Evolutionary conservation across 202 grass and related monocot genomes (phyloP), one percentile per base, ranked within the genome.

Genomic region (Carex arenaria): DNA sequence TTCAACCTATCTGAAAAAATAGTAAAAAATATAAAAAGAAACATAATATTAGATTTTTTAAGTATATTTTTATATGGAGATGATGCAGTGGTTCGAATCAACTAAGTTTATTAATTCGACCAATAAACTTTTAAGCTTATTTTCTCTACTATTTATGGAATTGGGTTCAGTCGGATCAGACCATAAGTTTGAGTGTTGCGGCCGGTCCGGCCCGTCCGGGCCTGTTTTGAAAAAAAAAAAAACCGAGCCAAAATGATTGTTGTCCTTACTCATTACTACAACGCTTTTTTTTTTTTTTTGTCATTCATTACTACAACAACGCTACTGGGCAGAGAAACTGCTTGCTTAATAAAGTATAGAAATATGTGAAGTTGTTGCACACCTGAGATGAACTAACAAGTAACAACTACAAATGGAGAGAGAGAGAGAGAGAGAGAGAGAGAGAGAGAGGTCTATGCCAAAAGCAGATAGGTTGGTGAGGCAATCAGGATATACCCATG

Each of bases 391-490:
- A 34, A 34, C 32, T 34, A 34, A 57, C 54, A 34, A 34, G 1
- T 34, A 34, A 57, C 54, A 15, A n/a, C 49, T 4, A 31, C 18
- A 18, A 34, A 32, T 78, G 19, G 52, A 57, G 53, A 34, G 34
- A 36, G 3, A 5, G 3, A 36, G 52, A 17, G 26, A 79, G 32
- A 10, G 26, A 75, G 30, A 62, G 59, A 64, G 76, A 61, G 72
- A 30, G 49, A 11, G 54, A 61, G n/a, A n/a, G 52, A 17, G 26
- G 14, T 59, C n/a, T 63, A 20, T 5, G 56, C 7, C 54, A 40
- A 78, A 59, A 14, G 26, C 7, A 80, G 31, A 61, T 80, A 40
- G 78, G 78, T 81, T 81, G 60, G 78, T 81, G 78, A 36, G 57
- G 67, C 40, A 45, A 80, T 61, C 56, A 63, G 78, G 28, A 80